These are phyloP conservation scores for Lunularia cruciata DNA, from an alignment of 225 moss, liverwort and hornwort genomes.

Conservation along the genomic window DNA sequence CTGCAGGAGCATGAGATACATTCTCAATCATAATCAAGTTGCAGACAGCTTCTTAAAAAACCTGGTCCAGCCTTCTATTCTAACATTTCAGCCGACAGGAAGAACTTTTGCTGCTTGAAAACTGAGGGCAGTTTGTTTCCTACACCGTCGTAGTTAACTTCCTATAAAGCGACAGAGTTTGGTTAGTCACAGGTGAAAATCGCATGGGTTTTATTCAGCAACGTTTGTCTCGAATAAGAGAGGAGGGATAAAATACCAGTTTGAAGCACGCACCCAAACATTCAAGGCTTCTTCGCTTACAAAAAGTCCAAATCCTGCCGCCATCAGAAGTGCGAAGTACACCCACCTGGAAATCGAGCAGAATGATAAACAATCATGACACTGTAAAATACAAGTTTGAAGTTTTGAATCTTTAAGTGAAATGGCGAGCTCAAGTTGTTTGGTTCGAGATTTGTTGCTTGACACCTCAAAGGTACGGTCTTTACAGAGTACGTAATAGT, in stretches of 20 bases:
- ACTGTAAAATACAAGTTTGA: too few species aligned
- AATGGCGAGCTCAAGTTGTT: too few species aligned
- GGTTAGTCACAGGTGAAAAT: too few species aligned
- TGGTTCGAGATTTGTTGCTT: background rate
- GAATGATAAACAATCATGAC: background rate
- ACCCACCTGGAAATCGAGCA: constrained; percentile 54
- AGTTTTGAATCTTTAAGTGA: background rate
- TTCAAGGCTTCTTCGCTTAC: constrained; percentile 99
- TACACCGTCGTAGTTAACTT: too few species aligned
- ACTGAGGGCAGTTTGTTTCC: too few species aligned
- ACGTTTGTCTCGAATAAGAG: background rate
- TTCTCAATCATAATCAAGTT: too few species aligned
- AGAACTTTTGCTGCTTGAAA: too few species aligned
- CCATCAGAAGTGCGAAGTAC: constrained; percentile 90
- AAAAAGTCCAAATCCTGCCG: constrained; percentile 88
- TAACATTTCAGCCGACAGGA: too few species aligned
- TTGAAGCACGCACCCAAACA: constrained; percentile 98
- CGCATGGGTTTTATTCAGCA: too few species aligned
- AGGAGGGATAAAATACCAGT: constrained; percentile 58
- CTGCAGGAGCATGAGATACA: constrained; percentile 44
- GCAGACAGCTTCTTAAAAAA: too few species aligned
- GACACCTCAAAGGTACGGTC: background rate
- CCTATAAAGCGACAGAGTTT: too few species aligned
- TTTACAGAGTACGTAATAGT: background rate
- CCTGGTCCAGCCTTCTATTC: too few species aligned